These are phyloP conservation scores for Passiflora organensis DNA, from an alignment of 345 rosid genomes.

Conservation along the genomic window DNA sequence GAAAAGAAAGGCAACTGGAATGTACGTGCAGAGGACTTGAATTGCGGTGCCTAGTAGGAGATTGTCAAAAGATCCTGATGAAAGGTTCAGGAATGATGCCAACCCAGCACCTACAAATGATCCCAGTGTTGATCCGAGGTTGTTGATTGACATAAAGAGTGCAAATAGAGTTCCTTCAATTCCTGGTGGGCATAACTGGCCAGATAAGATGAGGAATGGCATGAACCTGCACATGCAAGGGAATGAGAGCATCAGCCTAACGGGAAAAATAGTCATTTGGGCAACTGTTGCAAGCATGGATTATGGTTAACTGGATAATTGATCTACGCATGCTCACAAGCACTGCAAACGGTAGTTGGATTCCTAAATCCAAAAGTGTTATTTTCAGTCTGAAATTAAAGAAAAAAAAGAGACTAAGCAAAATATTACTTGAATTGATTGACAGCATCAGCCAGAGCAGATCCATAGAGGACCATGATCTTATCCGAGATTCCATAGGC, in stretches of 20 bases:
- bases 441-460: conserved; percentile 83
- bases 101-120: conserved; percentile 87
- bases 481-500: conserved; percentile 71
- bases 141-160: conserved; percentile 92
- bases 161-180: conserved; percentile 95
- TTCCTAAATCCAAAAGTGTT: not conserved
- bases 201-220: conserved; percentile 95
- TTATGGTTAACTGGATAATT: not conserved
- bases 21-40: conserved; percentile 67
- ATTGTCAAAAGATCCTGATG: conserved; percentile 83
- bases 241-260: conserved; percentile 4
- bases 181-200: conserved; percentile 94
- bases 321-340: too few species aligned
- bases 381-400: not conserved
- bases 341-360: not conserved
- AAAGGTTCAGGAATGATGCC: conserved; percentile 69
- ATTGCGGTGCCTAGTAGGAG: conserved; percentile 59
- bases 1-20: conserved; percentile 69
- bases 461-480: conserved; percentile 81
- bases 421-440: conserved; percentile 79
- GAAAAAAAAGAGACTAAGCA: conserved; percentile 1
- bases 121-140: conserved; percentile 78
- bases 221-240: conserved; percentile 58
- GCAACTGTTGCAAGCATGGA: not conserved
- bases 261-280: not conserved